Evolutionary conservation across 306 rosid species (phyloP).

Genomic region (Styphnolobium japonicum): DNA sequence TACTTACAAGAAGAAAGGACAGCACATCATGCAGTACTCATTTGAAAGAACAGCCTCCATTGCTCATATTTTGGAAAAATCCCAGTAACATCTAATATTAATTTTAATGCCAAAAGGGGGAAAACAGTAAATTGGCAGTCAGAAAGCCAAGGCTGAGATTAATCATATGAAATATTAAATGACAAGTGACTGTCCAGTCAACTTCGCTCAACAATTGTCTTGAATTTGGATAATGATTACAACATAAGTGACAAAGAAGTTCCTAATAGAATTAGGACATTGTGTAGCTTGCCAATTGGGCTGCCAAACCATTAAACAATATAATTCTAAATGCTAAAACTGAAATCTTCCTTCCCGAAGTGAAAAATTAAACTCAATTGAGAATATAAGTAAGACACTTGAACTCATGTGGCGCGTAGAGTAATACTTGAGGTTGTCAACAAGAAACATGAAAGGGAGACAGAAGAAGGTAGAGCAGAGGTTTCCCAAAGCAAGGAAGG

Average conservation of each 20-base stretch:
- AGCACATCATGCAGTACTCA: background rate
- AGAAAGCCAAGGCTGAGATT: background rate
- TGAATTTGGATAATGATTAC: background rate
- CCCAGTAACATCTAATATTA: background rate
- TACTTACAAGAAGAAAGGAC: background rate
- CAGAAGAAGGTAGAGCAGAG: background rate
- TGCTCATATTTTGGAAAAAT: background rate
- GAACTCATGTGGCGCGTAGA: background rate
- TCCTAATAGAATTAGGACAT: background rate
- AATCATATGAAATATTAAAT: too few species aligned
- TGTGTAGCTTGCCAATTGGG: background rate
- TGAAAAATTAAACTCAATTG: background rate
- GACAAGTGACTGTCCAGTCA: background rate
- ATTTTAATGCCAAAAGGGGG: background rate
- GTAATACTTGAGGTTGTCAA: background rate
- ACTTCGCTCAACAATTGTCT: background rate
- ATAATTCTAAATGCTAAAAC: background rate
- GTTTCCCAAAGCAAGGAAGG: background rate
- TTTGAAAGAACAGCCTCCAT: background rate
- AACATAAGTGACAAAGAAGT: background rate
- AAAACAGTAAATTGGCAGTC: background rate
- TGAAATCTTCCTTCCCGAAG: background rate
- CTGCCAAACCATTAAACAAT: background rate
- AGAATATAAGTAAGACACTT: background rate
- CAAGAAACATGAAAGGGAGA: background rate